Base-by-base conservation (phyloP, 345 rosid genomes). In the Citropsis articulata region DNA sequence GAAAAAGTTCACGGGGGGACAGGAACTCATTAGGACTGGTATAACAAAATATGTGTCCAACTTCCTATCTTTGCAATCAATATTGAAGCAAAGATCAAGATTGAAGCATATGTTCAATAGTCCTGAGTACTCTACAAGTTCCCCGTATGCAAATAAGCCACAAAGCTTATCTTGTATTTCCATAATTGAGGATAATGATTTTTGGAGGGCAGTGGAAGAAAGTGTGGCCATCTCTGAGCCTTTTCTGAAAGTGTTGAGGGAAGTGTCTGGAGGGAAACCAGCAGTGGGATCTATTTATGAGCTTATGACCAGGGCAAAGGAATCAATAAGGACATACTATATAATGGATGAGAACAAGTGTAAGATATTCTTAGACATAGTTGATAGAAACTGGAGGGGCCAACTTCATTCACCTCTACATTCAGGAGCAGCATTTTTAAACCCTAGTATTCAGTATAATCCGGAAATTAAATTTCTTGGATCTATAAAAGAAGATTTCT, bases 271-370 rank as follows among this genome's bases (percentile, higher is more conserved):
- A 35, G 97, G 97, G 59, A 94, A 88, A 82, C 94, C 93, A 30
- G 89, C 91, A 12, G 85, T 92, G 60, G 97, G 97, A 55, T 91
- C 88, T 63, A 89, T 94, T 40, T 94, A 94, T 19, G 98, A 94
- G 85, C 85, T 90, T 67, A 92, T 94, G 98, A 91, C 90, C 4
- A 84, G 85, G 82, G 98, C 95, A 4, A 92, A 92, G 85, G 98
- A 94, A 80, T 92, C 93, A 0, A 89, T 94, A 71, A 87, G 90
- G 82, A 94, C 98, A 27, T 94, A 92, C 85, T 92, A 90, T 74
- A 94, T 94, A 75, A 90, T 94, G 98, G 97, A 92, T 60, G 97
- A 94, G 84, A 85, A 83, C 40, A 94, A 94, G 90, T 91, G 94
- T 78, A 91, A 89, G 89, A 88, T 86, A 5, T 89, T 94, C 69